These are phyloP conservation scores for Metarhizium album DNA, from an alignment of 2,329 filamentous ascomycete species.

Conservation along the genomic window DNA sequence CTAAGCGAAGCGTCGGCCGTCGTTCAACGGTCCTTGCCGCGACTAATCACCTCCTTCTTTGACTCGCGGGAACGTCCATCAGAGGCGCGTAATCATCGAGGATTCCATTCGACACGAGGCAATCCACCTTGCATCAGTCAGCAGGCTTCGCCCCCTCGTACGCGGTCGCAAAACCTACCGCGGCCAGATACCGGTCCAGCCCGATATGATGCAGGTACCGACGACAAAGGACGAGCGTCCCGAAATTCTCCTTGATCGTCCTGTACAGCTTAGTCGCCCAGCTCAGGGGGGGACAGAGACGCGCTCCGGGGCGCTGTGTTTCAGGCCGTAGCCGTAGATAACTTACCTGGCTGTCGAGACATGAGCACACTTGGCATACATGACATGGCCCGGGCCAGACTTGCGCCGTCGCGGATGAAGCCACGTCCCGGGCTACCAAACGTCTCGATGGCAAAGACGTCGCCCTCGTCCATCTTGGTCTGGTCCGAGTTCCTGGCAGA, in stretches of 20 bases:
- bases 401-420: slow-evolving; percentile 66
- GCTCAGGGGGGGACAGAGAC: slow-evolving; percentile 30
- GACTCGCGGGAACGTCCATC: slow-evolving; percentile 37
- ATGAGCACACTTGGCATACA: neutral
- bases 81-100: slow-evolving; percentile 47
- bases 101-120: slow-evolving; percentile 44
- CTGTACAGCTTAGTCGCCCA: slow-evolving; percentile 47
- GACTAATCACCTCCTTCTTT: slow-evolving; percentile 40
- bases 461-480: slow-evolving; percentile 85
- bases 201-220: slow-evolving; percentile 56
- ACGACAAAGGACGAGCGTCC: slow-evolving; percentile 48
- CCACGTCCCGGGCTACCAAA: slow-evolving; percentile 85
- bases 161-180: slow-evolving; percentile 27
- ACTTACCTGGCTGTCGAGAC: slow-evolving; percentile 28
- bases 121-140: slow-evolving; percentile 36
- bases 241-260: slow-evolving; percentile 51
- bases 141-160: too few species aligned
- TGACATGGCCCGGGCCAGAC: neutral
- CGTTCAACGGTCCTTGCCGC: slow-evolving; percentile 35
- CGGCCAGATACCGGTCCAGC: slow-evolving; percentile 45
- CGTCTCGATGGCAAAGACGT: slow-evolving; percentile 86
- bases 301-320: slow-evolving; percentile 23
- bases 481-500: slow-evolving; percentile 75
- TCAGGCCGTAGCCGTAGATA: slow-evolving; percentile 40
- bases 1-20: too few species aligned